Conservation (phyloP, 164 flowering plant species). For the Houttuynia cordata region DNA sequence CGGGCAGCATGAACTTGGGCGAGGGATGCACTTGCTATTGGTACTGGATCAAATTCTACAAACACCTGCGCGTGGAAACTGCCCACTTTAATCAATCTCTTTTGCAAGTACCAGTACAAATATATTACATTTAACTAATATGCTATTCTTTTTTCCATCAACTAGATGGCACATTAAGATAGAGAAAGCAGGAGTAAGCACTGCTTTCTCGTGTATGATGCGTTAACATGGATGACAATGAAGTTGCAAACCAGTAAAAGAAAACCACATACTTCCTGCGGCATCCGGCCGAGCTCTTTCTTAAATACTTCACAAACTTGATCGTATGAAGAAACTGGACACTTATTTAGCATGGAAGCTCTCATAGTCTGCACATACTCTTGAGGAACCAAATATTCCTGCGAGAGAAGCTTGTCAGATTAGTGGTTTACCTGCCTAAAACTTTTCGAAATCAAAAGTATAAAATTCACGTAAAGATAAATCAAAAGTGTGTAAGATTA, state of each 20-base stretch:
- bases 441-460: not conserved
- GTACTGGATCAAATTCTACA: slow-evolving; percentile 67
- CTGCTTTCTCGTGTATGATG: too few species aligned
- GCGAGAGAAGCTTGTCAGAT: slow-evolving; percentile 6
- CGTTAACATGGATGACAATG: not conserved
- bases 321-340: slow-evolving; percentile 90
- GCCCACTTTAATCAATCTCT: slow-evolving; percentile 7
- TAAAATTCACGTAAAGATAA: too few species aligned
- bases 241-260: not conserved
- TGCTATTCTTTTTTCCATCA: too few species aligned
- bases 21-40: slow-evolving; percentile 96
- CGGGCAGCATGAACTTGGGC: slow-evolving; percentile 96
- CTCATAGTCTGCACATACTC: slow-evolving; percentile 84
- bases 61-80: slow-evolving; percentile 39
- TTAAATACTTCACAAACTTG: slow-evolving; percentile 76
- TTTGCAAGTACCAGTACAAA: too few species aligned
- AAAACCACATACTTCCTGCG: slow-evolving; percentile 56
- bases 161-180: too few species aligned
- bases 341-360: slow-evolving; percentile 81
- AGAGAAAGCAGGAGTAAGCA: too few species aligned
- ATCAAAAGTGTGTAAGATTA: too few species aligned
- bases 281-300: slow-evolving; percentile 83
- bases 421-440: not conserved
- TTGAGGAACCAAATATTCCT: slow-evolving; percentile 86
- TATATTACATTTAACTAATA: too few species aligned